phyloP scores from a whole-genome alignment of 371 early-diverging fungal genomes.

The Mucor piriformis region DNA sequence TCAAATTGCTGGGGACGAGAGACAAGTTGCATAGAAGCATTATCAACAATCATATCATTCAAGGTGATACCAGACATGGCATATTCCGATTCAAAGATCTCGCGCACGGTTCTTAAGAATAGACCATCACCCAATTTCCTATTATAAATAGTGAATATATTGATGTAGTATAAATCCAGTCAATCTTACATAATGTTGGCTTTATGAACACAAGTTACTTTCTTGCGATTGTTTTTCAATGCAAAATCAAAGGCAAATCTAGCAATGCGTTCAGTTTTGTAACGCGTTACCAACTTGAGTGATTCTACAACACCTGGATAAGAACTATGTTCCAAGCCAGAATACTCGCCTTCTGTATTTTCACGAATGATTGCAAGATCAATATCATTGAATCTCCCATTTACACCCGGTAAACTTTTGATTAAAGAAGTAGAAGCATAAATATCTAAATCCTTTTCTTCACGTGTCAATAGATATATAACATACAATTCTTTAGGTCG shows the following conservation, averaged over 20 bases:
- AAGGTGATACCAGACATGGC: constrained; percentile 83
- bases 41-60: constrained; percentile 98
- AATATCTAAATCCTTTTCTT: constrained; percentile 77
- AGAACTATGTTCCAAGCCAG: constrained; percentile 96
- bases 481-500: too few relatives aligned
- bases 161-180: background rate
- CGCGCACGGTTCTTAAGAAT: constrained; percentile 92
- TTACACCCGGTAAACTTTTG: constrained; percentile 82
- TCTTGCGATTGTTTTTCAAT: constrained; percentile 93
- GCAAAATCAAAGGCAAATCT: constrained; percentile 98
- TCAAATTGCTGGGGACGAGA: constrained; percentile 96
- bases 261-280: constrained; percentile 96
- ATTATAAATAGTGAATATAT: background rate
- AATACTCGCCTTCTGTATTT: constrained; percentile 99
- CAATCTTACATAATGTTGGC: constrained; percentile 94
- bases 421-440: constrained; percentile 89
- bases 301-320: constrained; percentile 98
- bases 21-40: constrained; percentile 97
- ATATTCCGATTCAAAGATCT: constrained; percentile 90
- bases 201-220: constrained; percentile 97
- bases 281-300: constrained; percentile 92
- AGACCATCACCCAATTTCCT: constrained; percentile 97
- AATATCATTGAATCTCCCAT: constrained; percentile 86
- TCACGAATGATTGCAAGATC: constrained; percentile 98
- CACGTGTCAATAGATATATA: too few relatives aligned